Conservation (phyloP, 306 rosid species). For the Aeschynomene evenia region DNA sequence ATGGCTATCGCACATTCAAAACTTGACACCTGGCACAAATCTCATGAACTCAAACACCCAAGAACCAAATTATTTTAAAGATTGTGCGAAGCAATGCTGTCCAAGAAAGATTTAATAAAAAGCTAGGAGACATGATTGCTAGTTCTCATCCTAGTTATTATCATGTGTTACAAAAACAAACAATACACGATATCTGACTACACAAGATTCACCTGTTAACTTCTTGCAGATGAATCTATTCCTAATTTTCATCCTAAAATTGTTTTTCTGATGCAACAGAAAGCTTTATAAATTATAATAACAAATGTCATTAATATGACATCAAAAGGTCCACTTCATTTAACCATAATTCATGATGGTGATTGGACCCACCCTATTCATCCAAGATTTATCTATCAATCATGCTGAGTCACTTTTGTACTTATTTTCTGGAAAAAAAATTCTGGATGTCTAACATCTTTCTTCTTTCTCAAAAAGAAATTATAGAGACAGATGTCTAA, state of each 20-base stretch:
- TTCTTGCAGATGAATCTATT: not conserved
- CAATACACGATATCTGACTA: not conserved
- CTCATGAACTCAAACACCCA: not conserved
- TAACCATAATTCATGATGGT: too few species aligned
- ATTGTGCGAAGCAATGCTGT: not conserved
- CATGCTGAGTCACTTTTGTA: too few species aligned
- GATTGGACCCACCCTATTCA: too few species aligned
- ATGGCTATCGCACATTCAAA: not conserved
- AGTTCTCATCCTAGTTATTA: not conserved
- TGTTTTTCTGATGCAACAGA: not conserved
- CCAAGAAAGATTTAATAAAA: not conserved
- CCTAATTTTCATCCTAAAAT: not conserved
- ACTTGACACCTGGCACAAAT: not conserved
- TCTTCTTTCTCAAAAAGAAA: too few species aligned
- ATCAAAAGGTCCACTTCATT: not conserved
- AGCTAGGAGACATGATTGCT: not conserved
- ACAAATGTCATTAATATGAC: not conserved
- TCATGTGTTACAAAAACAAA: not conserved
- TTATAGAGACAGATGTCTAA: not conserved
- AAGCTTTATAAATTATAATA: not conserved
- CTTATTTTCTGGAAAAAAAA: too few species aligned
- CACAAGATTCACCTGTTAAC: not conserved
- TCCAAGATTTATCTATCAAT: too few species aligned
- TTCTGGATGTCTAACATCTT: too few species aligned
- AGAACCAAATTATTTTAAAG: not conserved